Conservation (phyloP, 768 basidiomycete species). For the Hygrocybe punicea region DNA sequence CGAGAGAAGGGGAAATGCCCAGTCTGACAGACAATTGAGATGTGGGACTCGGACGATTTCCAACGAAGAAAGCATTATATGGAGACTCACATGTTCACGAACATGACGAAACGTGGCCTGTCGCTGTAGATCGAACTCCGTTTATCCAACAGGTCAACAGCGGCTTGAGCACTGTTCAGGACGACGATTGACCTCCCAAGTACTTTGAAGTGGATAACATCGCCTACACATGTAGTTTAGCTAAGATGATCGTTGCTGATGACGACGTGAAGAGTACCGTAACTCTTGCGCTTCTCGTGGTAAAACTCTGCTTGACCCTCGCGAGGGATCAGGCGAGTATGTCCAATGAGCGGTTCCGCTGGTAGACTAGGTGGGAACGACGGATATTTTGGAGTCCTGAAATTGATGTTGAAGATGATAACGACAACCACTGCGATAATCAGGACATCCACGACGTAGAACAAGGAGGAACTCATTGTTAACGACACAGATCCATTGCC, state of each 20-base stretch:
- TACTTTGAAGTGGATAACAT: slow-evolving; percentile 20
- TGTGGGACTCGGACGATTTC: neutral
- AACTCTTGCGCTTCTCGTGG: slow-evolving; percentile 31
- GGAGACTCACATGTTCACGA: slow-evolving; percentile 16
- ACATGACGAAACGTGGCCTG: slow-evolving; percentile 17
- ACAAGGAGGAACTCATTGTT: neutral
- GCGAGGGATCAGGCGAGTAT: slow-evolving; percentile 34
- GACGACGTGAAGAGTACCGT: slow-evolving; percentile 23
- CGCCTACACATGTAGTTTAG: slow-evolving; percentile 15
- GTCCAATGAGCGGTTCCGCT: slow-evolving; percentile 37
- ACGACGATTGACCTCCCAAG: slow-evolving; percentile 27
- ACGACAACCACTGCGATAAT: neutral
- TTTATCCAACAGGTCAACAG: slow-evolving; percentile 28
- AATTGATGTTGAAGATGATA: neutral
- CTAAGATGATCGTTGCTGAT: neutral
- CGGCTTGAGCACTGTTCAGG: slow-evolving; percentile 24
- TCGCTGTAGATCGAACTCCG: slow-evolving; percentile 28
- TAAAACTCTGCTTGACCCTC: slow-evolving; percentile 26
- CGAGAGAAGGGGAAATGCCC: slow-evolving; percentile 16
- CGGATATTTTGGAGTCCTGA: neutral
- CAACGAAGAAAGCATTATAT: neutral
- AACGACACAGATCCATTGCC: neutral
- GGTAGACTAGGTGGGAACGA: slow-evolving; percentile 36
- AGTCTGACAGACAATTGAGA: slow-evolving; percentile 8
- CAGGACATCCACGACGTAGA: neutral